These are phyloP conservation scores for Ophiostoma sp. DNA, from an alignment of 2,329 filamentous ascomycete species.

Conservation along the genomic window DNA sequence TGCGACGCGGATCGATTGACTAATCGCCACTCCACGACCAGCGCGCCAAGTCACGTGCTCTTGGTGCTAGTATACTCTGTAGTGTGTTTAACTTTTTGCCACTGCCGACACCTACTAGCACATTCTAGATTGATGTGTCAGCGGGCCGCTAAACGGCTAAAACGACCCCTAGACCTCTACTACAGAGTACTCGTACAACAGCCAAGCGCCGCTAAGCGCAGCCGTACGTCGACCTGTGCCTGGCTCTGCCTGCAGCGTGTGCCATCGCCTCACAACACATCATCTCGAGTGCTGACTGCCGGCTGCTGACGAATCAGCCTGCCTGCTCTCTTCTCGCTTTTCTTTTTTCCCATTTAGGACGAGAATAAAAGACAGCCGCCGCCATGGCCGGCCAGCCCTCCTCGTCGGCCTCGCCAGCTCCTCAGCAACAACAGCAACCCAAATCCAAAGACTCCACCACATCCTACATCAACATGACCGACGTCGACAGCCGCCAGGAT, in stretches of 20 bases:
- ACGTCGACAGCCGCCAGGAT: slow-evolving; percentile 40
- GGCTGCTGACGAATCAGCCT: background rate
- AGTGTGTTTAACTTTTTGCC: background rate
- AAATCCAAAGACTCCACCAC: slow-evolving; percentile 40
- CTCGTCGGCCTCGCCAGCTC: slow-evolving; percentile 24
- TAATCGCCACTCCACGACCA: slow-evolving; percentile 20
- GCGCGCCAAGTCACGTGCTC: slow-evolving; percentile 27
- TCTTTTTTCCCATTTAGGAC: background rate
- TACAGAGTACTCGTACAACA: background rate
- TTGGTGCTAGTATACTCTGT: no score
- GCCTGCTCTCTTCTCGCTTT: background rate
- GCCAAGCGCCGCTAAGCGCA: background rate
- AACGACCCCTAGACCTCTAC: background rate
- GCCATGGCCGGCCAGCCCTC: slow-evolving; percentile 47
- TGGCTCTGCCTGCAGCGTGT: background rate
- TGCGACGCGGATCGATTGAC: background rate
- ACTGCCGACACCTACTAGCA: background rate
- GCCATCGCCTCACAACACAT: background rate
- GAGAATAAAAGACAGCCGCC: background rate
- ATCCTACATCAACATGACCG: slow-evolving; percentile 67
- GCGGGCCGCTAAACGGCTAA: background rate
- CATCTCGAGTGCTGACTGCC: background rate
- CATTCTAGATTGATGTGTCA: slow-evolving; percentile 2
- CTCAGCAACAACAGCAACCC: slow-evolving; percentile 36
- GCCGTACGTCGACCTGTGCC: slow-evolving; percentile 1